Evolutionary conservation across 164 flowering plant species (phyloP).

Genomic region (Tetracentron sinense): DNA sequence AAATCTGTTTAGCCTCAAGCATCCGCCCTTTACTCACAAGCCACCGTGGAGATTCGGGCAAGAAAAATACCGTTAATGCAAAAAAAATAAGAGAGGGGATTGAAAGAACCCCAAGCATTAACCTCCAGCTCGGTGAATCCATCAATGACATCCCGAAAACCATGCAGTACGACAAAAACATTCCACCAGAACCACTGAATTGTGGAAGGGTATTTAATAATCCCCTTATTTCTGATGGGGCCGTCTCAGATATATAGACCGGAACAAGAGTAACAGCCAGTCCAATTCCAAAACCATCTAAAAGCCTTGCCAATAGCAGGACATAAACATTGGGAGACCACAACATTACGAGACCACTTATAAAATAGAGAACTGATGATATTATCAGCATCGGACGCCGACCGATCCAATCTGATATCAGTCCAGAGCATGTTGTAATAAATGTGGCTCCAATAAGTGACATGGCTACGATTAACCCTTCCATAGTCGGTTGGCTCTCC

Average conservation of each 20-base stretch:
- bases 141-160: slow-evolving; percentile 82
- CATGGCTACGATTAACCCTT: slow-evolving; percentile 90
- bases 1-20: slow-evolving; percentile 80
- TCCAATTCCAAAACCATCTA: slow-evolving; percentile 92
- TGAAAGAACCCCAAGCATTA: slow-evolving; percentile 91
- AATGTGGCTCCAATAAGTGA: slow-evolving; percentile 87
- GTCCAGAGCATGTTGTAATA: slow-evolving; percentile 82
- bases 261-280: slow-evolving; percentile 87
- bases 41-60: slow-evolving; percentile 99
- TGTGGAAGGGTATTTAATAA: slow-evolving; percentile 85
- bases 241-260: slow-evolving; percentile 88
- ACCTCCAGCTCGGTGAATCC: slow-evolving; percentile 66
- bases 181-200: slow-evolving; percentile 79
- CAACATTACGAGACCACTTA: slow-evolving; percentile 79
- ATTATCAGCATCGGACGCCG: slow-evolving; percentile 86
- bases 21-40: slow-evolving; percentile 92
- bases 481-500: slow-evolving; percentile 47
- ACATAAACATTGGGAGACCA: slow-evolving; percentile 97
- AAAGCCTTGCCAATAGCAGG: slow-evolving; percentile 65
- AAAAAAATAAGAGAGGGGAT: slow-evolving; percentile 75
- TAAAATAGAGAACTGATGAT: slow-evolving; percentile 69
- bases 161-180: slow-evolving; percentile 91
- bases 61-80: slow-evolving; percentile 56
- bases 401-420: slow-evolving; percentile 75
- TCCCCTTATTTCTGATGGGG: slow-evolving; percentile 90